Evolutionary conservation across 176 grass and related monocot genomes (phyloP).

Genomic region (Phragmites australis): DNA sequence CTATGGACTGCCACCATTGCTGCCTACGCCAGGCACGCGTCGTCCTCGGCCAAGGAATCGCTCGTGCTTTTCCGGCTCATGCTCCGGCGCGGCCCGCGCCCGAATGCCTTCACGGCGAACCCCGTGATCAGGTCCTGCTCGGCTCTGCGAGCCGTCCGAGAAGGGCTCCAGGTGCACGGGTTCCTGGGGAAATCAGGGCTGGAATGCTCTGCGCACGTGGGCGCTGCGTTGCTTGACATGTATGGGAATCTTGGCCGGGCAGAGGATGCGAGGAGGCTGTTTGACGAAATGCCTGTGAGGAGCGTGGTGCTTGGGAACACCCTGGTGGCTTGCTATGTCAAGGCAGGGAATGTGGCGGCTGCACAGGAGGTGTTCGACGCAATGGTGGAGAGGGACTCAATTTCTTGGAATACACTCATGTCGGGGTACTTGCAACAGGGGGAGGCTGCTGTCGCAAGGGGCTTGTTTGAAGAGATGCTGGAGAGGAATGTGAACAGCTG

Average conservation of each 20-base stretch:
- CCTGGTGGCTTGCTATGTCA: constrained; percentile 48
- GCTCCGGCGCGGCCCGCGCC: constrained; percentile 46
- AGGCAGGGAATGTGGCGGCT: constrained; percentile 38
- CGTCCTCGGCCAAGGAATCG: constrained; percentile 25
- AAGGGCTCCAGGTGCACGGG: constrained; percentile 45
- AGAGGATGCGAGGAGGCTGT: constrained; percentile 37
- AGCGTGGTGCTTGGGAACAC: constrained; percentile 43
- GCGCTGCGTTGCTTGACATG: constrained; percentile 41
- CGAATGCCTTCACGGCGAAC: constrained; percentile 54
- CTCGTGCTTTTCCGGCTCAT: constrained; percentile 49
- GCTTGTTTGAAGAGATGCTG: constrained; percentile 47
- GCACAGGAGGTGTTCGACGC: constrained; percentile 40
- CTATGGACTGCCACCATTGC: constrained; percentile 48
- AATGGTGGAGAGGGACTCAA: constrained; percentile 40
- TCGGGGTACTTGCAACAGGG: constrained; percentile 30
- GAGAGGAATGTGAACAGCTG: constrained; percentile 53
- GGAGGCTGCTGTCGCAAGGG: neutral
- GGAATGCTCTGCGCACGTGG: constrained; percentile 38
- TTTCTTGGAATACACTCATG: constrained; percentile 69
- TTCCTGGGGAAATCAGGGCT: constrained; percentile 37
- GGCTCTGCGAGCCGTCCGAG: constrained; percentile 8
- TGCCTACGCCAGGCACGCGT: constrained; percentile 46
- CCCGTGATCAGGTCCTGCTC: constrained; percentile 55
- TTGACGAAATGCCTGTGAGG: constrained; percentile 9
- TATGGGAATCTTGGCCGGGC: constrained; percentile 30